phyloP scores from a whole-genome alignment of 176 grass and related monocot species.

The Puya raimondii region DNA sequence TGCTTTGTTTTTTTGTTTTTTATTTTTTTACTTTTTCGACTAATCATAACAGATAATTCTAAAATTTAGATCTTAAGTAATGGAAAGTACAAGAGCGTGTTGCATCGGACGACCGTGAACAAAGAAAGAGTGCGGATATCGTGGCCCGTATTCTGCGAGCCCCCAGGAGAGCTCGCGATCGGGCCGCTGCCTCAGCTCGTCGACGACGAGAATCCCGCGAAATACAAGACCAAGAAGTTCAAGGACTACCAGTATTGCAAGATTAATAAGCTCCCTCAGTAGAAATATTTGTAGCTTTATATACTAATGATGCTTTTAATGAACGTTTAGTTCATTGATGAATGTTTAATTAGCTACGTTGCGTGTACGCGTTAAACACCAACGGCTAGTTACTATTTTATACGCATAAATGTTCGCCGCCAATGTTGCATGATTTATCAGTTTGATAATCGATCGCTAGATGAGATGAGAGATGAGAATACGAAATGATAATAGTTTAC shows the following conservation, averaged over 20 bases:
- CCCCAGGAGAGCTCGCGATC: slow-evolving; percentile 35
- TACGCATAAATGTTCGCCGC: too few relatives aligned
- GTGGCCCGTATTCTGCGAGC: slow-evolving; percentile 70
- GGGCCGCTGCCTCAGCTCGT: slow-evolving; percentile 50
- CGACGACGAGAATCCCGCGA: slow-evolving; percentile 28
- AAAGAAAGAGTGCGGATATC: slow-evolving; percentile 68
- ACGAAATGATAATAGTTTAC: too few relatives aligned
- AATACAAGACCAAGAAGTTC: slow-evolving; percentile 70
- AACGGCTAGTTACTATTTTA: too few relatives aligned
- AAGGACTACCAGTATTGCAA: slow-evolving; percentile 80
- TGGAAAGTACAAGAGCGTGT: slow-evolving; percentile 66
- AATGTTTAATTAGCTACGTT: too few relatives aligned
- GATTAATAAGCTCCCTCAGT: slow-evolving; percentile 74
- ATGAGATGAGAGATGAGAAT: too few relatives aligned
- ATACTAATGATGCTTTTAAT: background rate
- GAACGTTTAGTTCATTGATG: too few relatives aligned
- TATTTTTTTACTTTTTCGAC: background rate
- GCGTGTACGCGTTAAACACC: too few relatives aligned
- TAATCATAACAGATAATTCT: background rate
- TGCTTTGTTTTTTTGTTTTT: background rate
- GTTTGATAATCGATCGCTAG: too few relatives aligned
- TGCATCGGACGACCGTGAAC: slow-evolving; percentile 53
- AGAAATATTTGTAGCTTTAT: slow-evolving; percentile 1
- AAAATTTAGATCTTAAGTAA: slow-evolving; percentile 62
- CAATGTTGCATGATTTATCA: too few relatives aligned